A percentile compares a stretch with the other conserved stretches of the same genome.
Conservation (phyloP, 768 basidiomycete species). For the Phylloporus sp. region DNA sequence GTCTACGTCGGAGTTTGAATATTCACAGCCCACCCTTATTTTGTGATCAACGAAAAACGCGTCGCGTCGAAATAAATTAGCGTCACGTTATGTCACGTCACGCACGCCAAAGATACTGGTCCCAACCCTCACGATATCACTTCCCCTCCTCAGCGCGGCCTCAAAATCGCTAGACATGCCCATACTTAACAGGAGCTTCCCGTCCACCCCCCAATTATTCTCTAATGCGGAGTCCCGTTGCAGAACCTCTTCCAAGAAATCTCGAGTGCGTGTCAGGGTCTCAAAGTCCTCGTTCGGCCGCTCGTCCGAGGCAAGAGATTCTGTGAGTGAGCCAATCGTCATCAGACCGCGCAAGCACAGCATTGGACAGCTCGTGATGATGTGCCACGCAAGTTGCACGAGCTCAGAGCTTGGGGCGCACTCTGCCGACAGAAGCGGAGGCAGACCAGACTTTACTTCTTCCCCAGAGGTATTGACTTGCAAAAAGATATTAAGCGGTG, state of each 20-base stretch:
- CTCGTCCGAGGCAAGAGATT: slow-evolving; percentile 48
- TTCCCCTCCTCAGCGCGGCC: slow-evolving; percentile 77
- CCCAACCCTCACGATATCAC: slow-evolving; percentile 87
- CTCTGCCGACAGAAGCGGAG: slow-evolving; percentile 45
- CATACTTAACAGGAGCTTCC: slow-evolving; percentile 73
- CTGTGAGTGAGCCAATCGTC: slow-evolving; percentile 88
- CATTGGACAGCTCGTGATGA: slow-evolving; percentile 69
- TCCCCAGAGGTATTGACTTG: slow-evolving; percentile 98
- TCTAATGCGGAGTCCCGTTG: slow-evolving; percentile 19
- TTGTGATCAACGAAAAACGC: slow-evolving; percentile 34
- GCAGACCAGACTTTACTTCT: slow-evolving; percentile 81
- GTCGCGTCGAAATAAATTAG: slow-evolving; percentile 30
- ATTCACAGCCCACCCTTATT: slow-evolving; percentile 20
- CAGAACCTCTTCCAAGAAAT: slow-evolving; percentile 50
- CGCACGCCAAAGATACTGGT: slow-evolving; percentile 77
- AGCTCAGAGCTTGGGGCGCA: slow-evolving; percentile 46
- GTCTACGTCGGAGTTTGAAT: slow-evolving; percentile 26
- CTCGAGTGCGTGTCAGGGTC: slow-evolving; percentile 59
- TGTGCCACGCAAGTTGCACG: slow-evolving; percentile 60
- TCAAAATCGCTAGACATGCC: slow-evolving; percentile 97
- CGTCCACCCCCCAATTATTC: slow-evolving; percentile 46
- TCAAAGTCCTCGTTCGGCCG: slow-evolving; percentile 73
- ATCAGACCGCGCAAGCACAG: slow-evolving; percentile 84
- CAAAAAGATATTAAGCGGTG: slow-evolving; percentile 75
- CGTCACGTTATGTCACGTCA: slow-evolving; percentile 29